phyloP scores from a whole-genome alignment of 83 land plant genomes.

The Picea abies region DNA sequence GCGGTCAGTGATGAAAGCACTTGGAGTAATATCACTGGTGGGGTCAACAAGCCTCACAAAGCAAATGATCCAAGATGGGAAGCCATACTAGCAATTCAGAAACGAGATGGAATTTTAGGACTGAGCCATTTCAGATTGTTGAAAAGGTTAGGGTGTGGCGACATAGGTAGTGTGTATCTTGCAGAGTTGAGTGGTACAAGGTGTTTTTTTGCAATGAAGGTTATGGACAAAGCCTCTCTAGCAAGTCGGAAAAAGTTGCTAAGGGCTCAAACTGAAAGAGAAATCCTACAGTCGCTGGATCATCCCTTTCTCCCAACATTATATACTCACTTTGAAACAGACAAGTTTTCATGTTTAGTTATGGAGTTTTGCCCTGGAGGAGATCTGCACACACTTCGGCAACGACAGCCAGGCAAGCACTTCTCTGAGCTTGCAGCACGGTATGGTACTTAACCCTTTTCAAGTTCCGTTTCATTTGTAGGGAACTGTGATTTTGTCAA shows the following conservation, averaged over 20 bases:
- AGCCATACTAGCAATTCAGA: constrained; percentile 72
- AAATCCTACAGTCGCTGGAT: constrained; percentile 82
- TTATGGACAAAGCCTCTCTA: constrained; percentile 90
- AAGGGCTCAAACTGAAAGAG: constrained; percentile 89
- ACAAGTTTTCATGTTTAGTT: constrained; percentile 64
- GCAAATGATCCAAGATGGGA: constrained; percentile 95
- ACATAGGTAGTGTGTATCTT: constrained; percentile 89
- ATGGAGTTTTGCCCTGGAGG: constrained; percentile 77
- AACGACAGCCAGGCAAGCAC: constrained; percentile 68
- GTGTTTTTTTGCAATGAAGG: constrained; percentile 94
- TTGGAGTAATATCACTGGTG: constrained; percentile 80
- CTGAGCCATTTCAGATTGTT: constrained; percentile 85
- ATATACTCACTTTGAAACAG: constrained; percentile 72
- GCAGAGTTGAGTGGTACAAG: constrained; percentile 77
- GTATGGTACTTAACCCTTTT: constrained; percentile 32
- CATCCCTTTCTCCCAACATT: constrained; percentile 94
- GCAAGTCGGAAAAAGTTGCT: constrained; percentile 83
- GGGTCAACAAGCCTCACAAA: constrained; percentile 89
- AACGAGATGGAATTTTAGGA: constrained; percentile 80
- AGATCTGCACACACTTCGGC: constrained; percentile 64
- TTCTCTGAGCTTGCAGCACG: constrained; percentile 69
- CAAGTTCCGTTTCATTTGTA: background rate
- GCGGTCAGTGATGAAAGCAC: constrained; percentile 88
- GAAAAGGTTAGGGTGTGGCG: constrained; percentile 88
- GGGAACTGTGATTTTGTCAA: background rate